phyloP scores from a whole-genome alignment of 2,329 filamentous ascomycete species.

The Colletotrichum brevisporum region DNA sequence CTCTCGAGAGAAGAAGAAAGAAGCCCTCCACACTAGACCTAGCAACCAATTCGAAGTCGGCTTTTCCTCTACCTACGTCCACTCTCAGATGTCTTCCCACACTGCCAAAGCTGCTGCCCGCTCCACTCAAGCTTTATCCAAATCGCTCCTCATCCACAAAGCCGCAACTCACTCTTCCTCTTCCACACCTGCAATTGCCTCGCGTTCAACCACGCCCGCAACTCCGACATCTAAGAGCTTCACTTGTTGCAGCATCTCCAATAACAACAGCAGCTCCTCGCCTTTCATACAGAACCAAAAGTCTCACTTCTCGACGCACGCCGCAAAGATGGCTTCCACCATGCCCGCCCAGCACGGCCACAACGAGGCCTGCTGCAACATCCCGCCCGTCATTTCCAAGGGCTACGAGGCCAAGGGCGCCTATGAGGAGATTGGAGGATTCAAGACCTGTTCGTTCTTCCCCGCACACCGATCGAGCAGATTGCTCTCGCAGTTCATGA shows the following conservation, averaged over 20 bases:
- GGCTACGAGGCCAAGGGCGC: constrained; percentile 69
- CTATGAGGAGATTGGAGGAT: constrained; percentile 69
- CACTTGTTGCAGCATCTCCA: background rate
- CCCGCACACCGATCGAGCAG: background rate
- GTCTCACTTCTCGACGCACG: constrained; percentile 12
- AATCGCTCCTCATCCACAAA: constrained; percentile 11
- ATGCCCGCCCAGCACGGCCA: constrained; percentile 68
- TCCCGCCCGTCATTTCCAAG: constrained; percentile 69
- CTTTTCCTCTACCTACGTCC: background rate
- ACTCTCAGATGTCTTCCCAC: constrained; percentile 21
- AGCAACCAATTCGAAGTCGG: background rate
- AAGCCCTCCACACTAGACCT: constrained; percentile 2
- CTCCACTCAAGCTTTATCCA: constrained; percentile 30
- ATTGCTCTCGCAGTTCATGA: background rate
- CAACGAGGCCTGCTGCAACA: constrained; percentile 70
- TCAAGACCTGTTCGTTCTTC: constrained; percentile 62
- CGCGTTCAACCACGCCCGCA: constrained; percentile 13
- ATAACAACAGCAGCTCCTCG: background rate
- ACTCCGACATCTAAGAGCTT: constrained; percentile 14
- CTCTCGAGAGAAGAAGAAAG: background rate
- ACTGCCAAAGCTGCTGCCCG: constrained; percentile 24
- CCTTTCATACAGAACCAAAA: background rate
- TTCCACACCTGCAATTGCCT: constrained; percentile 12
- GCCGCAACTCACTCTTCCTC: constrained; percentile 4
- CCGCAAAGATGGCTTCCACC: constrained; percentile 58